These are phyloP conservation scores for Aeschynomene evenia DNA, from an alignment of 306 rosid species.

Conservation along the genomic window DNA sequence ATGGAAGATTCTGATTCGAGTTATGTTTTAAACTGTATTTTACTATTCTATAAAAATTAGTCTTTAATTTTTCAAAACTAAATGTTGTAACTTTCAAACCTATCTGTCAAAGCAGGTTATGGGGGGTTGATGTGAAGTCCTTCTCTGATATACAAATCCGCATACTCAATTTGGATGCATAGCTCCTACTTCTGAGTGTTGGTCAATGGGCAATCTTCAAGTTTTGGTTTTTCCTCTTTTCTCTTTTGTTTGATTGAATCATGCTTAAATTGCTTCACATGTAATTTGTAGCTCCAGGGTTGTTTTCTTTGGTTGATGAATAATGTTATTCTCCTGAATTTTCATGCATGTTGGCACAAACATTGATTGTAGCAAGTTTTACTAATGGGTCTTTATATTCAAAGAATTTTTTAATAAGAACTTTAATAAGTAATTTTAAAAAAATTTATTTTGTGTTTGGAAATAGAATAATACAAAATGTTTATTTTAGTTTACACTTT, in stretches of 20 bases:
- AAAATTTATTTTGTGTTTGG: too few relatives aligned
- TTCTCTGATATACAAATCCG: conserved; percentile 59
- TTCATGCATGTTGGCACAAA: neutral
- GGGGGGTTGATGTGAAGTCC: conserved; percentile 82
- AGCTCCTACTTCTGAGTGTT: neutral
- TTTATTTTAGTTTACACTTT: too few relatives aligned
- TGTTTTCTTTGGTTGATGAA: conserved; percentile 13
- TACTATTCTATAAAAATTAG: too few relatives aligned
- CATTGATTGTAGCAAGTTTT: conserved; percentile 6
- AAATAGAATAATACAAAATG: too few relatives aligned
- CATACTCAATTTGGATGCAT: conserved; percentile 43
- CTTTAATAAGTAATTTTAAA: too few relatives aligned
- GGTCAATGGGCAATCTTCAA: neutral
- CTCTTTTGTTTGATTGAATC: neutral
- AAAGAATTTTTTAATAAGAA: too few relatives aligned
- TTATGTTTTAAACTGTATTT: too few relatives aligned
- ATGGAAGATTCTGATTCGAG: too few relatives aligned
- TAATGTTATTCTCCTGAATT: neutral
- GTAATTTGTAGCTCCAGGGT: neutral
- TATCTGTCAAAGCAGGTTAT: conserved; percentile 60
- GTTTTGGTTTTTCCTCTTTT: neutral
- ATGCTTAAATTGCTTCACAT: neutral
- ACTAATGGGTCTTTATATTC: too few relatives aligned
- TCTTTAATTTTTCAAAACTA: neutral
- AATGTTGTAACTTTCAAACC: conserved; percentile 1